Base-by-base conservation (phyloP, 2,329 filamentous ascomycete genomes). In the Fusarium albidum region DNA sequence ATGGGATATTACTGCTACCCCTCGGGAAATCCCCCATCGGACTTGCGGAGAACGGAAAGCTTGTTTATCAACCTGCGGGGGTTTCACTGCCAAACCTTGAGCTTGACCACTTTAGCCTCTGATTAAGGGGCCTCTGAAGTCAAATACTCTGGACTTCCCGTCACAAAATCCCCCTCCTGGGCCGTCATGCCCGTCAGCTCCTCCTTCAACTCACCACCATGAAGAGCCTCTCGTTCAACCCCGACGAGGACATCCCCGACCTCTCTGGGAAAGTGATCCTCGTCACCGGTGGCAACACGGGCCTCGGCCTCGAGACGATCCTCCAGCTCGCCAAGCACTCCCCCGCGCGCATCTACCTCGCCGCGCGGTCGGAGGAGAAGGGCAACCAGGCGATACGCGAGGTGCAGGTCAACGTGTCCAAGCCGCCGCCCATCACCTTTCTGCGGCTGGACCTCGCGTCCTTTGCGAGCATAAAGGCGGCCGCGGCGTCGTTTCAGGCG, bases 261-360 rank as follows among this genome's bases (percentile, higher is more conserved):
- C 82, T 96, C 21, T 86, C 93, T 70, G 90, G 86, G 49, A 88
- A 87, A 69, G 89, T 92, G 13, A 90, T 85, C 32, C 80, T 96
- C 18, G 87, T 96, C n/a, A 96, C 92, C 0, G 92, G 92, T 44
- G 92, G 90, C 69, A 91, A 91, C 35, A 81, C 90, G 70, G 92
- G 92, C 10, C 29, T 59, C 5, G 52, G 57, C 1, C 45, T 45
- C 15, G 41, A 61, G 28, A 52, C 54, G 9, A 33, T 51, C 13
- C 38, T 61, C 6, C 51, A 61, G 18, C 40, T 49, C 27, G 40
- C 48, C 7, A 45, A 42, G 9, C 51, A 61, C 28, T 15, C 18
- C 9, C 57, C 57, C 21, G 35, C 45, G 2, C 25, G 34, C 8
- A 53, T 61, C 10, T 61, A 46, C 42, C 37, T 61, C 3, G 52